These are phyloP conservation scores for Allium fistulosum DNA, from an alignment of 106 monocot species.

Conservation along the genomic window DNA sequence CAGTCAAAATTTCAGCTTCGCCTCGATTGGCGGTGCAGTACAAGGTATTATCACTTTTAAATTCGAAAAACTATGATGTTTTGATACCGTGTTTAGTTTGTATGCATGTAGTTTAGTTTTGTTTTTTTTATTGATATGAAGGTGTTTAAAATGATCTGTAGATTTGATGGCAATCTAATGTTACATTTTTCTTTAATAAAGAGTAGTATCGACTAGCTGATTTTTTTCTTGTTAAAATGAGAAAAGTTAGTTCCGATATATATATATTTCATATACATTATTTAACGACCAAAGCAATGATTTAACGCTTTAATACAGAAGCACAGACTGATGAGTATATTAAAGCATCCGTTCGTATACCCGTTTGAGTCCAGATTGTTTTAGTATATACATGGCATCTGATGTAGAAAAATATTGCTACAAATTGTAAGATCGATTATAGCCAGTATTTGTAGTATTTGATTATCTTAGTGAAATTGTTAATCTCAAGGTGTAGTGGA, in stretches of 20 bases:
- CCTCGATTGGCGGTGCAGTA: slow-evolving; percentile 4
- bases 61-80: too few relatives aligned
- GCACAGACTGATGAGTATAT: not conserved
- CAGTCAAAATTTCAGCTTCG: slow-evolving; percentile 3
- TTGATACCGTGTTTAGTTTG: too few relatives aligned
- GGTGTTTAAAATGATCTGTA: not conserved
- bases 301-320: not conserved
- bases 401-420: too few relatives aligned
- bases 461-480: too few relatives aligned
- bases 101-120: too few relatives aligned
- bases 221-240: not conserved
- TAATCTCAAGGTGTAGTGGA: too few relatives aligned
- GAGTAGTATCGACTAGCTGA: not conserved
- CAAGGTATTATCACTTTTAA: not conserved
- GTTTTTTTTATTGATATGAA: too few relatives aligned
- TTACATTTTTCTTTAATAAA: not conserved
- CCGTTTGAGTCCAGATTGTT: too few relatives aligned
- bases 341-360: not conserved
- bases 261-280: not conserved
- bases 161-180: not conserved
- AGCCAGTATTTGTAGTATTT: too few relatives aligned
- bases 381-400: too few relatives aligned
- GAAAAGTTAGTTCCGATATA: not conserved
- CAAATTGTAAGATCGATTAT: too few relatives aligned
- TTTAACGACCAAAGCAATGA: too few relatives aligned